phyloP scores from a whole-genome alignment of 2,329 filamentous ascomycete genomes.

The Claviceps maximensis region DNA sequence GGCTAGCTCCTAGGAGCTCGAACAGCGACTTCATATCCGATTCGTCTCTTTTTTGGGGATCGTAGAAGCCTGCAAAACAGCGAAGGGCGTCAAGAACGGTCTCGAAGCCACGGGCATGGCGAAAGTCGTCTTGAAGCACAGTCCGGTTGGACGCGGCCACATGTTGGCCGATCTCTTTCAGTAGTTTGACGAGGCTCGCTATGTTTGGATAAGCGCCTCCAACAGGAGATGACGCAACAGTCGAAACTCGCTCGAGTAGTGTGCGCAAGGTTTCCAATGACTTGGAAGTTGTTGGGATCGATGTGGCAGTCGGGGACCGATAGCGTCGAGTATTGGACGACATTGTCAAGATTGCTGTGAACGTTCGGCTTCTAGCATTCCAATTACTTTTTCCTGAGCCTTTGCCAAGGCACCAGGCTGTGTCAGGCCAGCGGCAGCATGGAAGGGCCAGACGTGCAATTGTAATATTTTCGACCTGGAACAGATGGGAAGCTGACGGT shows the following conservation, averaged over 20 bases:
- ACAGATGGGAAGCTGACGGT: background rate
- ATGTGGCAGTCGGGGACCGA: slow-evolving; percentile 51
- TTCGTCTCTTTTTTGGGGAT: slow-evolving; percentile 46
- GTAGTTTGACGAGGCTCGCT: slow-evolving; percentile 35
- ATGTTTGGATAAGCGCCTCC: slow-evolving; percentile 35
- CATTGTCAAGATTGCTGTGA: slow-evolving; percentile 26
- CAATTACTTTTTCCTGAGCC: slow-evolving; percentile 17
- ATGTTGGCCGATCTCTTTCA: slow-evolving; percentile 54
- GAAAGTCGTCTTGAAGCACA: slow-evolving; percentile 64
- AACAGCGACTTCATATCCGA: slow-evolving; percentile 54
- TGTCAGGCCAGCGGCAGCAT: slow-evolving; percentile 20
- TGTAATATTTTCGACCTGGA: background rate
- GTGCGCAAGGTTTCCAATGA: slow-evolving; percentile 44
- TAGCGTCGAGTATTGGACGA: slow-evolving; percentile 41
- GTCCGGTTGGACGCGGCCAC: slow-evolving; percentile 35
- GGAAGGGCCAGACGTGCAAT: slow-evolving; percentile 14
- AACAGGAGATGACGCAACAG: slow-evolving; percentile 18
- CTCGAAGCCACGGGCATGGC: slow-evolving; percentile 68
- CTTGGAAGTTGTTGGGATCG: slow-evolving; percentile 43
- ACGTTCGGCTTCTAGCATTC: slow-evolving; percentile 1
- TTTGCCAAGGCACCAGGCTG: slow-evolving; percentile 24
- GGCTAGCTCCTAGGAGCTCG: slow-evolving; percentile 54
- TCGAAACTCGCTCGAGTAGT: slow-evolving; percentile 35
- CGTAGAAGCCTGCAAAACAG: slow-evolving; percentile 63
- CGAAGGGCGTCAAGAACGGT: slow-evolving; percentile 55